Percentiles rank a stretch among this genome's conserved stretches.
Evolutionary conservation across 2,329 filamentous ascomycete species (phyloP).

Genomic region (Monascus ruber): DNA sequence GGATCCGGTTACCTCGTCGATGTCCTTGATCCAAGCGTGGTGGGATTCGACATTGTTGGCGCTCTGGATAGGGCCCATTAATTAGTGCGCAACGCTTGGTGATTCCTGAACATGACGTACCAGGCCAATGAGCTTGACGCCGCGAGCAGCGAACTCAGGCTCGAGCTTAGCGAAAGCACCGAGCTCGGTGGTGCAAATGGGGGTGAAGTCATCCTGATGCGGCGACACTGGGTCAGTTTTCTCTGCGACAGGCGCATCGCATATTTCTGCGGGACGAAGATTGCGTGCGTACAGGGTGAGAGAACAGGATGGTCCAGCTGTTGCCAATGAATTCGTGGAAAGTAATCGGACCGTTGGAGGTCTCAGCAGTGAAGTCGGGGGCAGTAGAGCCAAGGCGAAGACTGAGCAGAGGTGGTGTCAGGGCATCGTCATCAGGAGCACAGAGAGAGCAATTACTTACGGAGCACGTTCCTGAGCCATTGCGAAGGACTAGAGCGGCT

Average conservation of each 20-base stretch:
- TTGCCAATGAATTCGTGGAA: slow-evolving; percentile 63
- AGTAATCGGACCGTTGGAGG: slow-evolving; percentile 54
- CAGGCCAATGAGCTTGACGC: slow-evolving; percentile 84
- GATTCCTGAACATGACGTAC: slow-evolving; percentile 17
- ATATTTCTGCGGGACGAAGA: too few species aligned
- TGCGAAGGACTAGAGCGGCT: slow-evolving; percentile 9
- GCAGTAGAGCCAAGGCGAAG: slow-evolving; percentile 56
- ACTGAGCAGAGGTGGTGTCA: slow-evolving; percentile 15
- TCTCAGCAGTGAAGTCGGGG: slow-evolving; percentile 59
- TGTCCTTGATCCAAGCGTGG: slow-evolving; percentile 83
- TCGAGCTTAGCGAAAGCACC: slow-evolving; percentile 87
- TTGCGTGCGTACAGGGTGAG: slow-evolving; percentile 43
- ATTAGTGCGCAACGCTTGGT: neutral
- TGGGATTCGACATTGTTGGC: slow-evolving; percentile 80
- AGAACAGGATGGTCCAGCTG: slow-evolving; percentile 61
- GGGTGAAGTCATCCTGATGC: slow-evolving; percentile 62
- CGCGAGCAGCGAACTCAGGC: slow-evolving; percentile 77
- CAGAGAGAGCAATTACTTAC: slow-evolving; percentile 19
- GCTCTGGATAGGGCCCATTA: slow-evolving; percentile 25
- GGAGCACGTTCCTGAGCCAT: slow-evolving; percentile 35
- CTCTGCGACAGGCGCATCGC: too few species aligned
- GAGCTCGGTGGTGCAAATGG: slow-evolving; percentile 92
- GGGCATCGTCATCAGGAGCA: slow-evolving; percentile 4
- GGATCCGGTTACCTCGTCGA: slow-evolving; percentile 65
- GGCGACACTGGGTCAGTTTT: too few species aligned